Percentiles rank a stretch among this genome's conserved stretches.
These are phyloP conservation scores for Trichosporon inkin DNA, from an alignment of 1,284 basidiomycete species.

Conservation along the genomic window DNA sequence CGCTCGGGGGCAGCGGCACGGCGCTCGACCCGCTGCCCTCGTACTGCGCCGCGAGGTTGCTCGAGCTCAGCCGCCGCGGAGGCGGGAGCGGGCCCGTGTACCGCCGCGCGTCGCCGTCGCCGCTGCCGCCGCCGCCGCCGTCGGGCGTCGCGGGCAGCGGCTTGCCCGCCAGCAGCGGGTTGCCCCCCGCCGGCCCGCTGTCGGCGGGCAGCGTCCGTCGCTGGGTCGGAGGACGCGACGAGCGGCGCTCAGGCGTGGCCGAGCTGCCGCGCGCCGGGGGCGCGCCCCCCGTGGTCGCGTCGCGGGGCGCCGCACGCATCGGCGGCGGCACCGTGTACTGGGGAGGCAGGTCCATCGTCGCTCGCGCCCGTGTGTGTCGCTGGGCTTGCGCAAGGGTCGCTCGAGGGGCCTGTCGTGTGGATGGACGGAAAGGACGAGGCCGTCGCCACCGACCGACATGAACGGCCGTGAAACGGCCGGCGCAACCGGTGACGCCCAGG, in stretches of 20 bases:
- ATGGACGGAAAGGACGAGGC: background rate
- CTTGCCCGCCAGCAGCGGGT: background rate
- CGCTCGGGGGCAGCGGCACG: background rate
- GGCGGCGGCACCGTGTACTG: background rate
- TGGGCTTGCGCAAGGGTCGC: too few relatives aligned
- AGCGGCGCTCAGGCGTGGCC: background rate
- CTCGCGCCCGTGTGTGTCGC: too few relatives aligned
- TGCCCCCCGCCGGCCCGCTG: background rate
- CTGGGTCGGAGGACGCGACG: background rate
- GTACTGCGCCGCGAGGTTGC: background rate
- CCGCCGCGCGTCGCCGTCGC: background rate
- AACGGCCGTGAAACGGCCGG: background rate
- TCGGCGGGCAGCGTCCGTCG: background rate
- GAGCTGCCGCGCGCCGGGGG: too few relatives aligned
- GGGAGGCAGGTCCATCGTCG: background rate
- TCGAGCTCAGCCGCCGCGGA: background rate
- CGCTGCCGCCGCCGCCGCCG: background rate
- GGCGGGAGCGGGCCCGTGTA: background rate
- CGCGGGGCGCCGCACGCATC: background rate
- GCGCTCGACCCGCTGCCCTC: background rate
- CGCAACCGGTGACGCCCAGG: slow-evolving; percentile 1
- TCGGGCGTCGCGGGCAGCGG: slow-evolving; percentile 1
- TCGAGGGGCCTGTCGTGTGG: background rate
- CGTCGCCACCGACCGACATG: slow-evolving; percentile 6
- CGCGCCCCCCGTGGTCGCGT: background rate